Base-by-base conservation (phyloP, 202 grass and related monocot species). In the Zoysia matrella region DNA sequence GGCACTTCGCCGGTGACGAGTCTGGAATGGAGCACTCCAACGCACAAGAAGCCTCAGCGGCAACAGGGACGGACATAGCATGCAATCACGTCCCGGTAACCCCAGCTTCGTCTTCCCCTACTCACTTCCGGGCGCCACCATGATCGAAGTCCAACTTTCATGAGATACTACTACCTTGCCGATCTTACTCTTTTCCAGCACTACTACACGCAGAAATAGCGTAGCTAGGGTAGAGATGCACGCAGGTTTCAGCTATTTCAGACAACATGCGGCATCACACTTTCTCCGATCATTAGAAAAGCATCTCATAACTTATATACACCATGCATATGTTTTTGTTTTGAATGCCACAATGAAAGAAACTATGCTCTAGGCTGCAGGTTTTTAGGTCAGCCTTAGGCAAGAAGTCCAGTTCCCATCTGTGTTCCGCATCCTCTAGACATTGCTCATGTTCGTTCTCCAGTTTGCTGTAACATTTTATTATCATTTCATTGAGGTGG, bases 161-260 rank as follows among this genome's bases (percentile, higher is more conserved):
- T 81, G 71, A 82, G 87, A 43, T 91, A 87, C 69, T 43, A 60
- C 41, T 73, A 46, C 50, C 30, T 11, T 47, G 55, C 43, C 64
- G 22, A 57, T 81, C 69, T 51, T 11, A 52, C 16, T 65, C 43
- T 73, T 56, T 67, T 16, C 51, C 5, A 40, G 12, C 60, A 68
- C 65, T 12, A 54, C 45, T 22, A 56, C 44, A 11, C 10, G 43
- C 75, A 83, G 52, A 71, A 84, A 11, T 60, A 79, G 53, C 53
- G 48, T 81, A 58, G 64, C 78, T 79, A 85, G 81, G 81, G 22
- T 65, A 88, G 82, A 67, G 22, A 86, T 86, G 73, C 82, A 65
- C 73, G 72, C 73, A 73, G 42, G 78, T 91, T 90, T 90, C 83
- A 84, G 47, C 52, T 94, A 91, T 94, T 94, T 73, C 71, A 77